Evolutionary conservation across 345 rosid genomes (phyloP), one percentile per base, ranked within the genome.

Genomic region (Abelmoschus esculentus): DNA sequence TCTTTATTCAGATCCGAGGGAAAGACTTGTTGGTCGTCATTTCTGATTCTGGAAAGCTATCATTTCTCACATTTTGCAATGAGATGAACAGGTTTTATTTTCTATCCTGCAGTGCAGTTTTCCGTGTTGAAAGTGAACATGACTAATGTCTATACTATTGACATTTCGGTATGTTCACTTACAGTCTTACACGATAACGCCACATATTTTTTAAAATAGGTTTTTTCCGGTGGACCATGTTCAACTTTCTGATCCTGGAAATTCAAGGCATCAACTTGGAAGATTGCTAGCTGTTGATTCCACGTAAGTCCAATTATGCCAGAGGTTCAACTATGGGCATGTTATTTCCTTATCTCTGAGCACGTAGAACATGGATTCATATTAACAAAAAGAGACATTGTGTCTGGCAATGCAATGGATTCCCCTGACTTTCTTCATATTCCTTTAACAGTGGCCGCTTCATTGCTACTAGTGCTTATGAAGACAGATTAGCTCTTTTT

Each of bases 11-110:
- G 92, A 80, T 84, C 86, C 70, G 49, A 70, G 93, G 87, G 60
- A 91, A 84, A 78, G 99, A 95, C 81, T 87, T 88, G 50, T 72
- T 95, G 85, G 88, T 85, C 78, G 91, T 86, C 73, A 76, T 85
- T 76, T 95, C 99, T 82, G 99, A 95, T 82, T 95, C 99, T n/a
- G 99, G 99, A 77, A 95, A 88, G 87, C 98, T 95, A 72, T 86
- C 98, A 8, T 83, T 95, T 75, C 97, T 95, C 70, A 44, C 90
- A 63, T 95, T 95, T 83, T 85, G 88, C 85, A 90, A 82, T 80
- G 98, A 91, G 77, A 95, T 95, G 99, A 91, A 86, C 92, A 91
- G 98, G 99, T 95, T 74, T 70, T 72, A 67, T 67, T 57, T 29
- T 59, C 73, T 31, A 70, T 59, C 53, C 62, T 42, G 40, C 28